Base-by-base conservation (phyloP, 805 yeast species). In the Saccharomycopsis selenospora region DNA sequence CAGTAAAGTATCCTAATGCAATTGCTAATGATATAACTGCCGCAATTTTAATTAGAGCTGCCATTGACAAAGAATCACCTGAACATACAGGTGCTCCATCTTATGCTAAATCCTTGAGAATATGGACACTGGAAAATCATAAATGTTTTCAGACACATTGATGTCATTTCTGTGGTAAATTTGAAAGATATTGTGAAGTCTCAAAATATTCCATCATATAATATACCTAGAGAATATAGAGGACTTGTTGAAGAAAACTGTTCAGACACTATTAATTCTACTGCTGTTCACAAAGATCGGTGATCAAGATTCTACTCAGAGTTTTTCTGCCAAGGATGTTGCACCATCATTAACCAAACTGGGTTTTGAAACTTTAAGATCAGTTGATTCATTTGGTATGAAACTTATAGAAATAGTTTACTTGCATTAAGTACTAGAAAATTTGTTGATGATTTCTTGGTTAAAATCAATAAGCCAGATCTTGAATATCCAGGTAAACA, bases 331-430 rank as follows among this genome's bases (percentile, higher is more conserved):
- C 17, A 59, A 59, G 24, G 59, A 56, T 17, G 45, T 59, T 2
- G 62, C 69, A 36, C 71, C 68, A 14, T 57, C 76, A 0, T 59
- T 86, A 11, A 73, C 72, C 2, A 85, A 82, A 53, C 76, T 76
- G 38, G 70, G 68, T 6, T 69, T 73, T 28, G 79, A 71, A 2
- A 68, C 68, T 13, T 70, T 90, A 43, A 65, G 66, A 42, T 72
- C 95, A 1, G 95, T 87, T 6, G 82, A 80, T 40, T 78, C 95
- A 0, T 77, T 79, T 52, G 95, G 93, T 10, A 73, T 89, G 66
- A 82, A 81, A 55, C 82, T 82, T 13, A 82, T 90, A 78, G 91
- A 61, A 85, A 85, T 56, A 77, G 91, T 2, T 69, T 89, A 36
- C 60, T 79, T 20, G 85, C 81, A 1, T 62, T 80, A 24, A 64